Percentiles rank a stretch among this genome's conserved stretches.
Evolutionary conservation across 345 rosid genomes (phyloP).

Genomic region (Limnanthes douglasii): DNA sequence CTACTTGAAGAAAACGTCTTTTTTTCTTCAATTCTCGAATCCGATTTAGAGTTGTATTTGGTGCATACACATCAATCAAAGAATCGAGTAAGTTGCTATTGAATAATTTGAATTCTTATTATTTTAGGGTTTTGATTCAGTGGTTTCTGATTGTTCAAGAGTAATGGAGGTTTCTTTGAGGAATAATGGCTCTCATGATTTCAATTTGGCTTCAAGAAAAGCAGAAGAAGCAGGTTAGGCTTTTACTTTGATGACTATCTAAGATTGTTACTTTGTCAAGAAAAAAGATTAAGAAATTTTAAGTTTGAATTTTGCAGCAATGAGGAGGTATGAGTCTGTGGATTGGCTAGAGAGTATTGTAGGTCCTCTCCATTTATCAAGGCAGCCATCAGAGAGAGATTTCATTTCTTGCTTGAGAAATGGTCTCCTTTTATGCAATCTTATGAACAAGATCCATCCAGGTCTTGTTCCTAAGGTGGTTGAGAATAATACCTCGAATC

Average conservation of each 20-base stretch:
- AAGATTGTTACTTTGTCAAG: background rate
- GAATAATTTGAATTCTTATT: too few species aligned
- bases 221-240: constrained; percentile 80
- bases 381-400: constrained; percentile 62
- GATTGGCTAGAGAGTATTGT: constrained; percentile 60
- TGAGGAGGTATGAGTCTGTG: constrained; percentile 56
- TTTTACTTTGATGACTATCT: background rate
- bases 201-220: constrained; percentile 69
- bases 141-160: too few species aligned
- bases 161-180: too few species aligned
- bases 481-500: constrained; percentile 32
- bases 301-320: constrained; percentile 25
- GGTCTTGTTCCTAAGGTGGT: constrained; percentile 96
- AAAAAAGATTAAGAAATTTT: background rate
- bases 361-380: constrained; percentile 51
- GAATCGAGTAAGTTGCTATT: too few species aligned
- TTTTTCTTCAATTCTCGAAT: too few species aligned
- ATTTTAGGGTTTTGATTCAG: too few species aligned
- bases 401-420: constrained; percentile 86
- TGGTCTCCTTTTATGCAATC: constrained; percentile 68
- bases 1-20: too few species aligned
- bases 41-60: too few species aligned
- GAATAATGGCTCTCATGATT: constrained; percentile 40
- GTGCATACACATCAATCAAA: too few species aligned
- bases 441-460: constrained; percentile 66